phyloP scores from a whole-genome alignment of 2,329 filamentous ascomycete genomes.

The Neoscytalidium dimidiatum region DNA sequence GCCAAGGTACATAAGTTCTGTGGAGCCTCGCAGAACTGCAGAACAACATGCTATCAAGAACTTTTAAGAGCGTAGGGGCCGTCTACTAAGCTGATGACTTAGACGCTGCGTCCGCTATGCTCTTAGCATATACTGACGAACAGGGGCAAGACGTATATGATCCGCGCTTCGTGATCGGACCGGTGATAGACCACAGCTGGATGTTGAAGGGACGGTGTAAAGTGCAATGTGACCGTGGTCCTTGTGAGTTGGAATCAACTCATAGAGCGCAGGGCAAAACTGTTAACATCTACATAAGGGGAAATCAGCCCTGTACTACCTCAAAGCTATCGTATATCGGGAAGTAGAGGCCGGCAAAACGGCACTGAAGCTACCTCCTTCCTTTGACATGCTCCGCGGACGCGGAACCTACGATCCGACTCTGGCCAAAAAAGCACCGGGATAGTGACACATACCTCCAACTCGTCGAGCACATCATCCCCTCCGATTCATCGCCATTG shows the following conservation, averaged over 20 bases:
- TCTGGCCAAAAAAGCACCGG: constrained; percentile 85
- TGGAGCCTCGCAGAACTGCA: background rate
- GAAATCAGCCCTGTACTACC: background rate
- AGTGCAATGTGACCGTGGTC: background rate
- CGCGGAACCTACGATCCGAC: constrained; percentile 66
- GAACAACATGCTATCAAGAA: background rate
- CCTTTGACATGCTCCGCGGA: background rate
- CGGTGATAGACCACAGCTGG: background rate
- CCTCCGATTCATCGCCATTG: background rate
- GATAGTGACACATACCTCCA: constrained; percentile 66
- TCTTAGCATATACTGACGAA: background rate
- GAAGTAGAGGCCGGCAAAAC: background rate
- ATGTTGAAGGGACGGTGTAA: background rate
- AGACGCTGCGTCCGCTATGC: background rate
- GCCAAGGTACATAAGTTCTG: background rate
- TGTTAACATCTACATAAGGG: background rate
- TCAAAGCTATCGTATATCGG: background rate
- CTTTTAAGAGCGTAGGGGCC: background rate
- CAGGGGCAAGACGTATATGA: background rate
- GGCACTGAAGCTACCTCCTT: background rate
- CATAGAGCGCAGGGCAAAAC: background rate
- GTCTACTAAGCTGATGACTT: background rate
- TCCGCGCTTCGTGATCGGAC: background rate
- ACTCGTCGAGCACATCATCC: background rate
- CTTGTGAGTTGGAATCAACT: background rate